Evolutionary conservation across 345 rosid species (phyloP), one percentile per base, ranked within the genome.

Genomic region (Microcos paniculata): DNA sequence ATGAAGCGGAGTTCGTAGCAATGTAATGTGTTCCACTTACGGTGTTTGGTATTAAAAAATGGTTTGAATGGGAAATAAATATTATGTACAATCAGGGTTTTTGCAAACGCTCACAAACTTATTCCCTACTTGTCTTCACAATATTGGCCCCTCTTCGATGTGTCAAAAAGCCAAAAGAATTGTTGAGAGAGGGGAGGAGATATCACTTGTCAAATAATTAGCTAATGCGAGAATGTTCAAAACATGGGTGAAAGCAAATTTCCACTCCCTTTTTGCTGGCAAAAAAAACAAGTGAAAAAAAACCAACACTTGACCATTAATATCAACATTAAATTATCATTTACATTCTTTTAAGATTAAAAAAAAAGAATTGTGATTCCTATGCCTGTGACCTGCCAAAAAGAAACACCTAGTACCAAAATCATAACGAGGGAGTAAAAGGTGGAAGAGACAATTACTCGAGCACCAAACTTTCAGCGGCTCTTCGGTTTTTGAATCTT

Each of bases 401-500:
- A 73, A 16, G 55, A 72, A 57, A 72, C 64, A 72, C 9, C 75
- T 57, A 57, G 16, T 21, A 6, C 65, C 65, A 52, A 26, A 72
- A 58, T 28, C 65, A 40, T 61, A 49, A 18, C 18, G 30, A 26
- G 19, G 64, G 43, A 71, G 51, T 8, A 45, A 21, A n/a, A 4
- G 28, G 68, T 15, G 7, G 35, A 26, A 59, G 55, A 26, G 55
- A 26, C 18, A 28, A 26, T 42, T 13, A 45, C 58, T 51, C 18
- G 6, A 12, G 73, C 45, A 51, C 28, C 61, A 49, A 19, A 14
- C 5, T 70, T 19, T 88, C 85, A 89, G 76, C 87, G 89, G 18
- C 76, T 57, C 76, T 96, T 96, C 0, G 89, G 92, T 83, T 94
- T 93, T 77, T 89, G 84, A 69, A 94, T 87, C 89, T 85, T 92